These are phyloP conservation scores for Gymnopilus junonius DNA, from an alignment of 768 basidiomycete genomes.

Conservation along the genomic window DNA sequence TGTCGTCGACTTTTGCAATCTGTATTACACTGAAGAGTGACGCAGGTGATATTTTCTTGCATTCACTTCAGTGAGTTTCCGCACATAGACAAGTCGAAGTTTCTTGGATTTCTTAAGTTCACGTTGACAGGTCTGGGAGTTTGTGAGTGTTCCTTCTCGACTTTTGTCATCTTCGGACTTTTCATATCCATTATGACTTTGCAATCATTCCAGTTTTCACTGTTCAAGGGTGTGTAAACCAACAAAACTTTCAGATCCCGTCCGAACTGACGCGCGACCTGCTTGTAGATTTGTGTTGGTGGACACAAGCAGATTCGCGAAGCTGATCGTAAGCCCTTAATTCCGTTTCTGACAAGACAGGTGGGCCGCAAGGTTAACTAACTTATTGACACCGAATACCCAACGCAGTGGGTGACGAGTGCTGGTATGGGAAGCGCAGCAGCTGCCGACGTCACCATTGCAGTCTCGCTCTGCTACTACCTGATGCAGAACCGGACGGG, in stretches of 20 bases:
- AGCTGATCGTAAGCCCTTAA: slow-evolving; percentile 36
- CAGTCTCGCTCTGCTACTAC: slow-evolving; percentile 50
- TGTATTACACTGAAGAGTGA: background rate
- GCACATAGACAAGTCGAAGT: background rate
- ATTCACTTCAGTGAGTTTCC: slow-evolving; percentile 47
- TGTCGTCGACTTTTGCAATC: background rate
- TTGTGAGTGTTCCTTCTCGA: slow-evolving; percentile 30
- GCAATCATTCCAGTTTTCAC: slow-evolving; percentile 44
- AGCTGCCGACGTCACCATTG: slow-evolving; percentile 54
- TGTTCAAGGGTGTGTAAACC: slow-evolving; percentile 42
- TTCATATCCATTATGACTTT: slow-evolving; percentile 1
- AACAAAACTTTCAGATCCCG: background rate
- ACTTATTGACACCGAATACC: slow-evolving; percentile 40
- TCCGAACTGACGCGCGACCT: slow-evolving; percentile 5
- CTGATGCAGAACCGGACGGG: slow-evolving; percentile 53
- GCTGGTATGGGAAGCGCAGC: slow-evolving; percentile 50
- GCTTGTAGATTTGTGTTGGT: slow-evolving; percentile 37
- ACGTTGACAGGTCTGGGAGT: slow-evolving; percentile 41
- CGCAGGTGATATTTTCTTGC: slow-evolving; percentile 41
- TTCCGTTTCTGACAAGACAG: background rate
- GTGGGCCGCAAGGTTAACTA: slow-evolving; percentile 44
- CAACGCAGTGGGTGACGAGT: slow-evolving; percentile 50
- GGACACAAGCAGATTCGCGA: slow-evolving; percentile 35
- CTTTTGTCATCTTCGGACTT: background rate
- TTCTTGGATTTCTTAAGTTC: background rate